Evolutionary conservation across 768 basidiomycete genomes (phyloP), one percentile per base, ranked within the genome.

Genomic region (Collybiopsis luxurians): DNA sequence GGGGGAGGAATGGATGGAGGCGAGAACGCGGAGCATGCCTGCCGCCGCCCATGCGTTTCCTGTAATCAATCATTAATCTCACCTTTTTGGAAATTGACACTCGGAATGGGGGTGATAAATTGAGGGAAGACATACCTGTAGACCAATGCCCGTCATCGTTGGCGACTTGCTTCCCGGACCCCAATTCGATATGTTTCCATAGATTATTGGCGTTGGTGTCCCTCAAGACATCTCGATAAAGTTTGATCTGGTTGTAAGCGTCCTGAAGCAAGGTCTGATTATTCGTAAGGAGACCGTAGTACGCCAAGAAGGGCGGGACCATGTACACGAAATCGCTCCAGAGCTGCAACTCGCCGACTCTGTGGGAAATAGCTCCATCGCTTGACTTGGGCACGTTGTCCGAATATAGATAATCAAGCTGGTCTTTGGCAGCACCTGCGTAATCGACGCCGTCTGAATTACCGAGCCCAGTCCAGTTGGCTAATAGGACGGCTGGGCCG

Each of bases 31-130:
- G 10, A 91, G 74, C 80, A 93, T 93, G 1, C 94, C 93, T 17
- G 85, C 88, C 0, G 91, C 90, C 0, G 89, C 94, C 94, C 94
- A 96, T 2, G 76, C 93, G 56, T 95, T 94, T 0, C 92, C 92
- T 89, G 40, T 2, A 21, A 53, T 58, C 31, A 61, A 55, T 27
- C 39, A 50, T 28, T 27, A 24, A 24, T 30, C 2, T n/a, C n/a
- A n/a, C n/a, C n/a, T n/a, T n/a, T n/a, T n/a, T n/a, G n/a, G n/a
- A n/a, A n/a, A n/a, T n/a, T n/a, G n/a, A n/a, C n/a, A n/a, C n/a
- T n/a, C n/a, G n/a, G n/a, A n/a, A n/a, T n/a, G n/a, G n/a, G n/a
- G n/a, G n/a, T n/a, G n/a, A n/a, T n/a, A n/a, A n/a, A n/a, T n/a
- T n/a, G n/a, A 3, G 31, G 21, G 12, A 17, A 13, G 47, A 67